Evolutionary conservation across 139 green algal species (phyloP), one percentile per base, ranked within the genome.

Genomic region (Prasinococcaceae sp.): DNA sequence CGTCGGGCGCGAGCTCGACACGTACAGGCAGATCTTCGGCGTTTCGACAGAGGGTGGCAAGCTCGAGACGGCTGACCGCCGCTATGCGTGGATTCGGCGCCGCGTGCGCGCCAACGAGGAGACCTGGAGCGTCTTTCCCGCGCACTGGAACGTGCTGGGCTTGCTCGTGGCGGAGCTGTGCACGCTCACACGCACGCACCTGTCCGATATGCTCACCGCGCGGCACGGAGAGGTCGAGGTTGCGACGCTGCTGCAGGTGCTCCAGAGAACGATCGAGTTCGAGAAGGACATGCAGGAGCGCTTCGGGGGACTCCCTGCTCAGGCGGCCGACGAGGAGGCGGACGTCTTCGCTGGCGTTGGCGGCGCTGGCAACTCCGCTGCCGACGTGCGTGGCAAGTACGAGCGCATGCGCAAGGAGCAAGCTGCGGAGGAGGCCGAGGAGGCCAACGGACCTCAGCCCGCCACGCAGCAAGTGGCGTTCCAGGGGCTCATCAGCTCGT

Each of bases 181-280:
- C 74, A 88, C 86, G 59, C 44, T 81, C 26, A 90, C 68, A 4
- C 32, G 90, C 57, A 74, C 84, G n/a, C 76, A 90, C 38, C 66
- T 95, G 38, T 76, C 78, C 27, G 73, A 85, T 55, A 81, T 86
- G 29, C 61, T 94, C 30, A 79, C 83, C 23, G 63, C 35, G 22
- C 23, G 44, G 23, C 46, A 68, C 9, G 72, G 70, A 20, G 47
- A 53, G 28, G 20, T 55, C 16, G 76, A 90, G 45, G 85, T 94
- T 44, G 77, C 74, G 23, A 67, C 46, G n/a, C 72, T 94, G 46
- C 65, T 94, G 27, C 51, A 64, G 35, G 79, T 80, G 17, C 79
- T 98, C 40, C 83, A 95, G 23, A 61, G 81, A 45, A 96, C 90
- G 29, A 82, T 94, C 67, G 86, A 93, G 49, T 98, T 98, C 65